These are phyloP conservation scores for Pseudogymnoascus verrucosus DNA, from an alignment of 2,329 filamentous ascomycete genomes.

Conservation along the genomic window DNA sequence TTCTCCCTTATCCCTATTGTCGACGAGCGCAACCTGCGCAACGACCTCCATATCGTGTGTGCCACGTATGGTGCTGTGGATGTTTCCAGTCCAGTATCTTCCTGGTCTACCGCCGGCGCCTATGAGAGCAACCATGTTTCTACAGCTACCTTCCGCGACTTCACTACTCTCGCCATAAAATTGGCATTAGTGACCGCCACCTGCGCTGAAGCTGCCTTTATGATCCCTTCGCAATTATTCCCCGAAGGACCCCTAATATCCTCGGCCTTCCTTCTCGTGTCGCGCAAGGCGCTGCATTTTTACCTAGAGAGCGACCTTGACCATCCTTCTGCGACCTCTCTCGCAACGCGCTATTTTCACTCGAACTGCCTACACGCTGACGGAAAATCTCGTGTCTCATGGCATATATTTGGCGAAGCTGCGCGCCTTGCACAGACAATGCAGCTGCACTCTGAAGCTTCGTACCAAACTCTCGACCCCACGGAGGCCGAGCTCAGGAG, in stretches of 20 bases:
- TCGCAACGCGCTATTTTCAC: slow-evolving; percentile 38
- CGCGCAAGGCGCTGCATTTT: slow-evolving; percentile 30
- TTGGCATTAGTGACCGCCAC: slow-evolving; percentile 38
- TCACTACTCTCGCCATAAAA: not conserved
- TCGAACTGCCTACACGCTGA: slow-evolving; percentile 38
- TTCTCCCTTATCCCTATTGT: slow-evolving; percentile 36
- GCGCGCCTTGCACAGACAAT: slow-evolving; percentile 36
- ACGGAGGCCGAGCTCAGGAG: slow-evolving; percentile 29
- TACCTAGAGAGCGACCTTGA: slow-evolving; percentile 37
- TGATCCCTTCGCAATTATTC: slow-evolving; percentile 34
- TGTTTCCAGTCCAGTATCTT: not conserved
- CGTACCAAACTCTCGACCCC: slow-evolving; percentile 28
- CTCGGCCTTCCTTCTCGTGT: slow-evolving; percentile 32
- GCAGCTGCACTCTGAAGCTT: slow-evolving; percentile 35
- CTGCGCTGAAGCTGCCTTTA: slow-evolving; percentile 35
- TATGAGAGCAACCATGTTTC: not conserved
- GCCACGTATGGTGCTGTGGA: not conserved
- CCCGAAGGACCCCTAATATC: slow-evolving; percentile 27
- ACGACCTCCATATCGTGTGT: slow-evolving; percentile 29
- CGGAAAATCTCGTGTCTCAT: slow-evolving; percentile 36
- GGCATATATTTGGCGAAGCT: slow-evolving; percentile 39
- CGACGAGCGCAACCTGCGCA: slow-evolving; percentile 34
- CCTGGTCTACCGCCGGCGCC: not conserved
- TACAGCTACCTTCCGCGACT: not conserved
- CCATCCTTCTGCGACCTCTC: slow-evolving; percentile 34